Percentiles rank a stretch among this genome's conserved stretches.
phyloP scores from a whole-genome alignment of 2,329 filamentous ascomycete genomes.

The Phialophora tarda region DNA sequence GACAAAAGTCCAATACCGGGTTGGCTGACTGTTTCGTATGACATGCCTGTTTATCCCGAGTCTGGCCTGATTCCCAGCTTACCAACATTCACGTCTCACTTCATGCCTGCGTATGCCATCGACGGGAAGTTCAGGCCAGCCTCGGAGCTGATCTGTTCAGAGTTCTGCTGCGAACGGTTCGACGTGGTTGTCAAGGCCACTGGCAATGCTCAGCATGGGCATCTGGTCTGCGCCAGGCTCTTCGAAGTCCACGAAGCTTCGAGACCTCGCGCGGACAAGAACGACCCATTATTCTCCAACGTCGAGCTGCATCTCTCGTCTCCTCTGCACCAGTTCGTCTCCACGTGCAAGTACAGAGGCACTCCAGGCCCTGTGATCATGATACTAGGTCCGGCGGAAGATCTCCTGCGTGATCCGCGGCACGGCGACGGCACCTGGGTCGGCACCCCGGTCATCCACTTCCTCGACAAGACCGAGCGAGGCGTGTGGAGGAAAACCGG shows the following conservation, averaged over 20 bases:
- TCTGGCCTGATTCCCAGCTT: background rate
- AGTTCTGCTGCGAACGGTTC: background rate
- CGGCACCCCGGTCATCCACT: constrained; percentile 1
- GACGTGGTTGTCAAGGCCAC: background rate
- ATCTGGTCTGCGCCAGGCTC: background rate
- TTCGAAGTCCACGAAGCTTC: background rate
- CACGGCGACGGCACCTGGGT: background rate
- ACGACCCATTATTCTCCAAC: background rate
- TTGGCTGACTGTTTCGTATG: background rate
- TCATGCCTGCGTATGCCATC: constrained; percentile 2
- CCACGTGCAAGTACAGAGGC: background rate
- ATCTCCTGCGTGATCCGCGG: background rate
- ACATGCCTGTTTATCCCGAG: background rate
- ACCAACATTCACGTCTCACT: background rate
- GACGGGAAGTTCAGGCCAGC: background rate
- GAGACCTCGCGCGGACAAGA: background rate
- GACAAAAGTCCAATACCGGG: background rate
- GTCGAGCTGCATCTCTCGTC: background rate
- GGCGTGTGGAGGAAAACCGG: constrained; percentile 9
- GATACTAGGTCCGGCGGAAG: background rate
- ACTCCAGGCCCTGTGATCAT: background rate
- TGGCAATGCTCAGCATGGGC: background rate
- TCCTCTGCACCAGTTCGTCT: background rate
- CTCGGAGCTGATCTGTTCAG: background rate
- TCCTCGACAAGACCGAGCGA: constrained; percentile 3